A percentile compares a stretch with the other conserved stretches of the same genome.
These are phyloP conservation scores for Solanum bukasovii DNA, from an alignment of 257 asterid species.

Conservation along the genomic window DNA sequence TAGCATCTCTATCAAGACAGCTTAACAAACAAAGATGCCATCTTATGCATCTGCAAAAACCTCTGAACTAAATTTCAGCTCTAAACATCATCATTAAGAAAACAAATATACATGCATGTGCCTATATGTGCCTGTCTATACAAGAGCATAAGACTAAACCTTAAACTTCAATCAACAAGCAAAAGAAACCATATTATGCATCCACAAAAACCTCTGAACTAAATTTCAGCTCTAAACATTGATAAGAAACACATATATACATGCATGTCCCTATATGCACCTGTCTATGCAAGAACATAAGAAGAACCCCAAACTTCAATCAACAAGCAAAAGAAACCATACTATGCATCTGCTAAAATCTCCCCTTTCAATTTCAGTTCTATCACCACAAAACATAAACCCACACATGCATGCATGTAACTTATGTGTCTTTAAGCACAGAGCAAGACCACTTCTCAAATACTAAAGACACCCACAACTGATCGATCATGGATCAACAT, in stretches of 20 bases:
- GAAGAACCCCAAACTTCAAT: background rate
- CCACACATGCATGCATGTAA: background rate
- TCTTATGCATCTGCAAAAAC: background rate
- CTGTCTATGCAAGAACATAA: background rate
- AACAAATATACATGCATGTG: background rate
- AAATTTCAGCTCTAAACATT: background rate
- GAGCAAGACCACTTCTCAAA: background rate
- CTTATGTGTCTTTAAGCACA: background rate
- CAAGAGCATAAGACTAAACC: background rate
- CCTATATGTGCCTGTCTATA: background rate
- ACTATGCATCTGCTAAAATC: background rate
- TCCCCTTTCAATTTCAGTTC: background rate
- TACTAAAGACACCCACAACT: background rate
- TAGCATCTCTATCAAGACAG: background rate
- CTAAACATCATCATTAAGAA: background rate
- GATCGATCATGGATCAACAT: background rate
- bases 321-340: background rate
- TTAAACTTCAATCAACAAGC: background rate
- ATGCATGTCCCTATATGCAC: background rate
- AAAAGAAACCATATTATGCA: background rate
- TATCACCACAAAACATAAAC: background rate
- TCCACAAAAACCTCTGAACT: background rate
- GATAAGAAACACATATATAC: background rate
- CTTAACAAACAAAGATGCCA: background rate
- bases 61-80: background rate